A percentile compares a stretch with the other conserved stretches of the same genome.
Conservation (phyloP, 805 yeast species). For the Kluyveromyces aestuarii region DNA sequence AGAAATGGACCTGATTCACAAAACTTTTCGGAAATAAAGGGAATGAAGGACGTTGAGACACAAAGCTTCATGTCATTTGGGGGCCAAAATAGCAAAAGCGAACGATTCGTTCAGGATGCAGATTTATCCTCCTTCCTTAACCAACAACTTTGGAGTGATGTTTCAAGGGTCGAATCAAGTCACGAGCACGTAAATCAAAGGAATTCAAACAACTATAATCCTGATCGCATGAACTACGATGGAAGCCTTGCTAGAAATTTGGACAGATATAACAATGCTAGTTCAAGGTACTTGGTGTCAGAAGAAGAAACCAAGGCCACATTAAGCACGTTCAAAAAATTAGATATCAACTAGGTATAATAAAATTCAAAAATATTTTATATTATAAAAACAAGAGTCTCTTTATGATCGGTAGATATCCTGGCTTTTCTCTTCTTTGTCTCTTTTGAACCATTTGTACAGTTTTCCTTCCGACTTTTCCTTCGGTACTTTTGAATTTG, state of each 20-base stretch:
- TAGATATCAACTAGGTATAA: background rate
- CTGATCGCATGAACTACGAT: constrained; percentile 8
- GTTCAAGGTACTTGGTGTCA: constrained; percentile 4
- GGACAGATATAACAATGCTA: constrained; percentile 6
- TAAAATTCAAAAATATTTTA: background rate
- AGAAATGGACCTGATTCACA: constrained; percentile 4
- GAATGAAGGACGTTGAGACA: constrained; percentile 21
- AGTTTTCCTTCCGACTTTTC: background rate
- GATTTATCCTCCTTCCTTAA: constrained; percentile 19
- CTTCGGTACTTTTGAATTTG: background rate
- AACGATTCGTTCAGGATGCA: constrained; percentile 10
- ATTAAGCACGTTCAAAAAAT: background rate
- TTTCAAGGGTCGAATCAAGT: constrained; percentile 3
- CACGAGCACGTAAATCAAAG: background rate
- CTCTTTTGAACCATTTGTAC: constrained; percentile 5
- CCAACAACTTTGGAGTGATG: constrained; percentile 17
- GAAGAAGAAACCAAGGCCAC: background rate
- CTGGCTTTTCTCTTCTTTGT: too few relatives aligned
- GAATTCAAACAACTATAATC: constrained; percentile 7
- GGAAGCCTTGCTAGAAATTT: constrained; percentile 16
- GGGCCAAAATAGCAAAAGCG: constrained; percentile 11
- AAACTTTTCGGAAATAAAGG: constrained; percentile 6
- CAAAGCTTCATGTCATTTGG: constrained; percentile 28
- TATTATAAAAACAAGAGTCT: too few relatives aligned
- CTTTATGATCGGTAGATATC: background rate